Base-by-base conservation (phyloP, 331 rosid genomes). In the Ulmus americana region DNA sequence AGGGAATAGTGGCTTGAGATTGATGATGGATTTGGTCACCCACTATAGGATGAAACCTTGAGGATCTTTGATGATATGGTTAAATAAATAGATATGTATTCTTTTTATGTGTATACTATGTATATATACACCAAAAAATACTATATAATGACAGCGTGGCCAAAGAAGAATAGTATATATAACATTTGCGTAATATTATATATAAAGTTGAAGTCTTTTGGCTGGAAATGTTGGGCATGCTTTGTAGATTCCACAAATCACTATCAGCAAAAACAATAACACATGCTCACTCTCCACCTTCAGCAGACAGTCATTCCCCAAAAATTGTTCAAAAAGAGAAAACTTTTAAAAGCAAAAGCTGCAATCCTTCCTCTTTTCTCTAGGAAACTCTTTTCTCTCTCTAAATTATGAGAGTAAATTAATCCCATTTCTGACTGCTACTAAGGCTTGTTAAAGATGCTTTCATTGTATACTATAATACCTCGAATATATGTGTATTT, bases 261-360 rank as follows among this genome's bases (percentile, higher is more conserved):
- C 85, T 69, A 73, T 45, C 61, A 47, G 80, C 64, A 66, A 78
- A 10, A 45, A 45, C 78, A 58, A 72, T 71, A 58, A 82, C 74
- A 84, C 75, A 82, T 70, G 68, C 78, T 70, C 72, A 64, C 57
- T 50, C 67, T 74, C 68, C 64, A 52, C 80, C 67, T 66, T 53
- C 64, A 39, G 83, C 78, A 69, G 87, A 83, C 95, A 80, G 86
- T 81, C 90, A 81, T 86, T 86, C 91, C 80, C 76, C 85, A 67
- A 62, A 80, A 64, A 64, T 80, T 78, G 75, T 83, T 84, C 81
- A 76, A 82, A 84, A 83, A 83, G 86, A 80, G 78, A 61, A 65
- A 77, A 73, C 82, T 77, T 86, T 84, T 15, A 82, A 92, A 89
- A 83, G 95, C 81, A 85, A 92, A 89, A 89, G 97, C 95, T 91